Evolutionary conservation across 1,284 basidiomycete genomes (phyloP).

Genomic region (Megacollybia platyphylla): DNA sequence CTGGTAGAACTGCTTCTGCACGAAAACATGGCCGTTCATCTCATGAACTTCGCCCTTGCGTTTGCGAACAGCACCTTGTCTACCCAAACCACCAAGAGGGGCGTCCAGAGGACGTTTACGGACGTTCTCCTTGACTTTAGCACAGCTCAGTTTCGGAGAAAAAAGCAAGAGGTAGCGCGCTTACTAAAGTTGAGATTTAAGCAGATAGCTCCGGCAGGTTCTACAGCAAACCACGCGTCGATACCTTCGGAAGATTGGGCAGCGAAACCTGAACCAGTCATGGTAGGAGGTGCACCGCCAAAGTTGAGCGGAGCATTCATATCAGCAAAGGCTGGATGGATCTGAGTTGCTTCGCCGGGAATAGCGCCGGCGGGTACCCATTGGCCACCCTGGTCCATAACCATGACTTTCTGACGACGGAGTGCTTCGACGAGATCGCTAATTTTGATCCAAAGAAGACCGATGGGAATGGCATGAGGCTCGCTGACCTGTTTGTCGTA

Average conservation of each 20-base stretch:
- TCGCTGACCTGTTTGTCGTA: slow-evolving; percentile 87
- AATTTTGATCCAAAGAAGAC: slow-evolving; percentile 92
- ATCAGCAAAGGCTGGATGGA: slow-evolving; percentile 29
- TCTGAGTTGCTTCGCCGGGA: slow-evolving; percentile 38
- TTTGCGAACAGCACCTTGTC: slow-evolving; percentile 96
- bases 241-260: slow-evolving; percentile 58
- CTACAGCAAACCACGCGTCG: slow-evolving; percentile 95
- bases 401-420: slow-evolving; percentile 82
- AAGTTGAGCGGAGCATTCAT: slow-evolving; percentile 47
- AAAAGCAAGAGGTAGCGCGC: slow-evolving; percentile 16
- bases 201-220: slow-evolving; percentile 91
- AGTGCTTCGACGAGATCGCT: slow-evolving; percentile 93
- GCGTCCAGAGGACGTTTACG: slow-evolving; percentile 90
- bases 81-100: slow-evolving; percentile 75
- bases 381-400: slow-evolving; percentile 75
- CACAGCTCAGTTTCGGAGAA: slow-evolving; percentile 8
- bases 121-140: slow-evolving; percentile 87
- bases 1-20: slow-evolving; percentile 97
- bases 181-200: slow-evolving; percentile 83
- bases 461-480: slow-evolving; percentile 77
- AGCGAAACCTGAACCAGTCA: slow-evolving; percentile 16
- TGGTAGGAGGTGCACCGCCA: slow-evolving; percentile 18
- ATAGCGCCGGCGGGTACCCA: slow-evolving; percentile 91
- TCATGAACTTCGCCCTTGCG: slow-evolving; percentile 97
- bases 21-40: slow-evolving; percentile 99